Evolutionary conservation across 83 land plant species (phyloP).

Genomic region (Thuja plicata): DNA sequence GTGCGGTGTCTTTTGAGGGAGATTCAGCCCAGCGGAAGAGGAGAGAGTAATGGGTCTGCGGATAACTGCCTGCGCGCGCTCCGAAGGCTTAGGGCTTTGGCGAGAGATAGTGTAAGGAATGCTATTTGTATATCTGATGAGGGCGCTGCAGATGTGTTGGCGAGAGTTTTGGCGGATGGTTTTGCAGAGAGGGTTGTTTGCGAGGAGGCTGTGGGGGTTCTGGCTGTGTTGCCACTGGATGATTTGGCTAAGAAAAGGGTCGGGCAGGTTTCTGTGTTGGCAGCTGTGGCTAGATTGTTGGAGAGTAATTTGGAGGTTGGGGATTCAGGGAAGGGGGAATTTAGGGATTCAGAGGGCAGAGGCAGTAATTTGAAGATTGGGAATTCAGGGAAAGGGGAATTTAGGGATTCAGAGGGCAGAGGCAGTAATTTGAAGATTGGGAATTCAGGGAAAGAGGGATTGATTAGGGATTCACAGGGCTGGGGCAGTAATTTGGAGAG

Average conservation of each 20-base stretch:
- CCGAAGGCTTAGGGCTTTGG: constrained; percentile 41
- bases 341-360: constrained; percentile 8
- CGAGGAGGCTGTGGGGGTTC: constrained; percentile 39
- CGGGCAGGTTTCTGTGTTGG: constrained; percentile 20
- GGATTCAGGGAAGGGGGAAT: no score
- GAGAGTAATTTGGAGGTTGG: constrained; percentile 9
- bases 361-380: constrained; percentile 9
- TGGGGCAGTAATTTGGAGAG: constrained; percentile 9
- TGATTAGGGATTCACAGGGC: constrained; percentile 2
- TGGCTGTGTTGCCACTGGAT: constrained; percentile 35
- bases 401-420: constrained; percentile 14
- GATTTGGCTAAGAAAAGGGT: constrained; percentile 19
- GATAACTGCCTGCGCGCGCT: constrained; percentile 34
- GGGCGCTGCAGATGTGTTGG: constrained; percentile 31
- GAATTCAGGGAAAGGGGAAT: no score
- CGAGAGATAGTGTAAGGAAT: constrained; percentile 68
- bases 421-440: constrained; percentile 13
- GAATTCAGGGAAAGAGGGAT: no score
- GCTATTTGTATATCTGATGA: constrained; percentile 36
- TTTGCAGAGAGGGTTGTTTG: constrained; percentile 3
- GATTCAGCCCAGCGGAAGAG: constrained; percentile 16
- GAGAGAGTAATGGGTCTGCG: neutral
- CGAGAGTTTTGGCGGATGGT: constrained; percentile 12
- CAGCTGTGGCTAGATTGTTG: constrained; percentile 25
- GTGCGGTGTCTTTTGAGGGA: constrained; percentile 19